Conservation (phyloP, 345 rosid genomes). For the sweet orange (Citrus sinensis) region DVS_A1.0 CM039161.1:24077001-24077500, state of each 20-base stretch:
- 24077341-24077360: background rate
- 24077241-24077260: background rate
- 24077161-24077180: too few species aligned
- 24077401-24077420: slow-evolving; percentile 3
- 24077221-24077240: background rate
- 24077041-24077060: background rate
- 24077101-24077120: background rate
- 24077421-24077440: background rate
- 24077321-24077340: slow-evolving; percentile 20
- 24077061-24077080: background rate
- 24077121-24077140: background rate
- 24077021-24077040: background rate
- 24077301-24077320: slow-evolving; percentile 7
- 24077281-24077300: slow-evolving; percentile 10
- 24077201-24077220: too few species aligned
- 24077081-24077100: background rate
- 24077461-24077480: slow-evolving; percentile 15
- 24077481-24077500: slow-evolving; percentile 13
- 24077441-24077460: background rate
- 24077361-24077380: background rate
- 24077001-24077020: background rate
- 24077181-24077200: too few species aligned
- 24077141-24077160: background rate
- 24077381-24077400: background rate
- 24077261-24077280: slow-evolving; percentile 17